Conservation (phyloP, 2,329 filamentous ascomycete species). For the Calonectria pseudoturangicola region DNA sequence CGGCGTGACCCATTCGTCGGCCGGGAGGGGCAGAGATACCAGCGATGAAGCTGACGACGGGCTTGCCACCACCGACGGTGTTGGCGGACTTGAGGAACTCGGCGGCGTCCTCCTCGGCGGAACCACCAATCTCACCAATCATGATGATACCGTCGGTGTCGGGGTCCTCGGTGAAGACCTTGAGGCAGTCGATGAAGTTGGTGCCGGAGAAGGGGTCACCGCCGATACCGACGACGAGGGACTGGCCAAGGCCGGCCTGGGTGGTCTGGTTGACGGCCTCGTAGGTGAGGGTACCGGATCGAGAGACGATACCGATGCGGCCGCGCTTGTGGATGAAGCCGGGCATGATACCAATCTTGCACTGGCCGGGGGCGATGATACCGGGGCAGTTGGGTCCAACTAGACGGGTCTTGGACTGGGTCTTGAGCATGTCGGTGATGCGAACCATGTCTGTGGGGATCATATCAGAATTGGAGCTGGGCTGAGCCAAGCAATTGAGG, state of each 20-base stretch:
- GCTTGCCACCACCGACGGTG: constrained; percentile 88
- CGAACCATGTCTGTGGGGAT: constrained; percentile 90
- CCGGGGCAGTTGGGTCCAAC: constrained; percentile 99
- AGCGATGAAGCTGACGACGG: constrained; percentile 97
- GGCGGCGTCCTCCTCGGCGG: constrained; percentile 97
- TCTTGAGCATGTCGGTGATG: constrained; percentile 98
- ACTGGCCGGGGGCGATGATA: constrained; percentile 95
- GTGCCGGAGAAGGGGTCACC: constrained; percentile 99
- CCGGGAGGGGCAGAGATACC: constrained; percentile 98
- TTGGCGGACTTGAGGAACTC: constrained; percentile 97
- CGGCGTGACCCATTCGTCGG: constrained; percentile 98
- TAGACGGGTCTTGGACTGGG: constrained; percentile 96
- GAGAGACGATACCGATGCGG: constrained; percentile 98
- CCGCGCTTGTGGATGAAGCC: constrained; percentile 99
- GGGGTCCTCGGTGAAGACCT: constrained; percentile 95
- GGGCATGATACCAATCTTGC: constrained; percentile 99
- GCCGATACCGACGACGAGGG: constrained; percentile 97
- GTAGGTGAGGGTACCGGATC: constrained; percentile 98
- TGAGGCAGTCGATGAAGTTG: constrained; percentile 99
- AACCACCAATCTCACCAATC: constrained; percentile 99
- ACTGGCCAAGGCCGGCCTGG: constrained; percentile 96
- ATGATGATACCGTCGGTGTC: constrained; percentile 99
- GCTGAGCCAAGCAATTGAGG: constrained; percentile 33
- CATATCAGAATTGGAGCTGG: constrained; percentile 39
- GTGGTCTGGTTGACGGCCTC: constrained; percentile 99